A percentile compares a stretch with the other conserved stretches of the same genome.
These are phyloP conservation scores for Hebeloma cylindrosporum DNA, from an alignment of 768 basidiomycete genomes.

Conservation along the genomic window DNA sequence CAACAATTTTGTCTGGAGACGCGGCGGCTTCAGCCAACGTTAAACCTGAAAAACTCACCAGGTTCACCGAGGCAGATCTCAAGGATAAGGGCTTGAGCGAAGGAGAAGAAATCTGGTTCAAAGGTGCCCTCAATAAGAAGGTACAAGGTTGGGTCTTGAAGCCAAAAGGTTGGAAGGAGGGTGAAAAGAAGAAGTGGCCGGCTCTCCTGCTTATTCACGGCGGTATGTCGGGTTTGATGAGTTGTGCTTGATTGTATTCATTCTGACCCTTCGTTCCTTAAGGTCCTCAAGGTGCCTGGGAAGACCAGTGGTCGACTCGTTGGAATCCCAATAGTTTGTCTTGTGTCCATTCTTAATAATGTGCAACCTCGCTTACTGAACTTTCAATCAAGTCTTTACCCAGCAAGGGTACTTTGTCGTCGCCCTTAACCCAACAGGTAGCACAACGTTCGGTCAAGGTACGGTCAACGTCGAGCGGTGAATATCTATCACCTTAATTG, in stretches of 20 bases:
- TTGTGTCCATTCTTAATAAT: neutral
- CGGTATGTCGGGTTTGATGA: slow-evolving; percentile 34
- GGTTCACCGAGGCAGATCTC: slow-evolving; percentile 57
- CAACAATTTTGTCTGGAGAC: slow-evolving; percentile 35
- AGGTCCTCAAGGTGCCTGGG: slow-evolving; percentile 85
- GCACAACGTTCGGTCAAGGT: slow-evolving; percentile 92
- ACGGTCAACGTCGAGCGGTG: neutral
- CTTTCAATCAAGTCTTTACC: slow-evolving; percentile 57
- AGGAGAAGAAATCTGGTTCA: slow-evolving; percentile 89
- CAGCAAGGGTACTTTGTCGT: slow-evolving; percentile 88
- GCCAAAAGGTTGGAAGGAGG: slow-evolving; percentile 72
- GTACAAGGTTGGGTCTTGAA: slow-evolving; percentile 87
- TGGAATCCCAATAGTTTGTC: slow-evolving; percentile 84
- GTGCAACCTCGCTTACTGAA: neutral
- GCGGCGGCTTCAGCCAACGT: slow-evolving; percentile 28
- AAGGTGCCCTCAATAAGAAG: slow-evolving; percentile 69
- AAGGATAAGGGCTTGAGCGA: slow-evolving; percentile 54
- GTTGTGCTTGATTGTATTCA: neutral
- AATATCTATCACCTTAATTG: neutral
- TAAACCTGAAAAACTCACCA: slow-evolving; percentile 58
- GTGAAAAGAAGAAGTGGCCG: slow-evolving; percentile 75
- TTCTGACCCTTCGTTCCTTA: neutral
- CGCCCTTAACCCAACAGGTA: slow-evolving; percentile 91
- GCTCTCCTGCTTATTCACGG: slow-evolving; percentile 81
- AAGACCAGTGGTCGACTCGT: slow-evolving; percentile 85